These are phyloP conservation scores for Endogone sp. DNA, from an alignment of 192 early-diverging fungal genomes.

Conservation along the genomic window DNA sequence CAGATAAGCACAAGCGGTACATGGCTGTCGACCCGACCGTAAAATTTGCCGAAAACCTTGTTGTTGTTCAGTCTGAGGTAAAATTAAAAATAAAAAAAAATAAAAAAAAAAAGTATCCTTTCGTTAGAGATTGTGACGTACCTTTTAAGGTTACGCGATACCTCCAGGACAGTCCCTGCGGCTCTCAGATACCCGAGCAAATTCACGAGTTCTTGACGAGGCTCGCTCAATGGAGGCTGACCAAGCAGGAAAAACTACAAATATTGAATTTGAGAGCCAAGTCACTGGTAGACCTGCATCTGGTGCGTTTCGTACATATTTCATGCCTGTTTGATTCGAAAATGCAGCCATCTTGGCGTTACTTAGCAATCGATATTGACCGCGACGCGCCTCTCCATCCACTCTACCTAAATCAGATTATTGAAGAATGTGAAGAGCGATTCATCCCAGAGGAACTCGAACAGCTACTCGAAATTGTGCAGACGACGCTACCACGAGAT, in stretches of 20 bases:
- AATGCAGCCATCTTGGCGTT: no score
- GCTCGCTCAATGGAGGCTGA: conserved; percentile 48
- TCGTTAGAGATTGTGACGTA: no score
- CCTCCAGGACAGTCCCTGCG: conserved; percentile 52
- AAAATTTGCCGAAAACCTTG: conserved; percentile 57
- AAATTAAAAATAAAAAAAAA: background rate
- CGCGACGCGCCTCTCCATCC: no score
- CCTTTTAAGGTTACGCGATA: conserved; percentile 46
- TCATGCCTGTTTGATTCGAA: background rate
- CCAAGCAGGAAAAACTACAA: conserved; percentile 71
- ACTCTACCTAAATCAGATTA: conserved; percentile 40
- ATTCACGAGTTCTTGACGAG: conserved; percentile 39
- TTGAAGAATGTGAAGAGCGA: conserved; percentile 71
- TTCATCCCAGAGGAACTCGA: conserved; percentile 51
- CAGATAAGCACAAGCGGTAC: conserved; percentile 33
- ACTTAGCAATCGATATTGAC: no score
- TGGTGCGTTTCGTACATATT: conserved; percentile 33
- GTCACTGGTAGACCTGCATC: conserved; percentile 57
- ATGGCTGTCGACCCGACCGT: conserved; percentile 23
- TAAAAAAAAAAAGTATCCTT: no score
- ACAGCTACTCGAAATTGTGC: conserved; percentile 44
- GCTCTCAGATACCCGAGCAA: conserved; percentile 52
- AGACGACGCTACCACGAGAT: conserved; percentile 42
- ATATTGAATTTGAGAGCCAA: conserved; percentile 69
- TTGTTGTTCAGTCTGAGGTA: conserved; percentile 64